phyloP scores from a whole-genome alignment of 352 stramenopile species.

The Pythium inflatum region DNA sequence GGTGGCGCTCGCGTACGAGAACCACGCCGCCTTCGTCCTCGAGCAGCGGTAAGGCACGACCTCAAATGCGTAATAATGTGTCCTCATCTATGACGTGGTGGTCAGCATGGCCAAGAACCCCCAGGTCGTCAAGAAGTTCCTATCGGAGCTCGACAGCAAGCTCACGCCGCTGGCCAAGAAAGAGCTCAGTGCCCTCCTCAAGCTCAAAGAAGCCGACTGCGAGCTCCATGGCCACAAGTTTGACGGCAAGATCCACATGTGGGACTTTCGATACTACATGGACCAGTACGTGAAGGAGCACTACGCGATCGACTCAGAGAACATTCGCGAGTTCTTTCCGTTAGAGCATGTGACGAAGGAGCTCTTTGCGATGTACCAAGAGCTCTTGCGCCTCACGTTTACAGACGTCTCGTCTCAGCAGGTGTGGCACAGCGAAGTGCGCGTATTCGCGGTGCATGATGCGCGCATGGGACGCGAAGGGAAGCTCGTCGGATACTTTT shows the following conservation, averaged over 20 bases:
- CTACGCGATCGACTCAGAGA: slow-evolving; percentile 86
- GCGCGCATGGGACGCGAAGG: slow-evolving; percentile 53
- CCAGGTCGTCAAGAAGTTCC: slow-evolving; percentile 65
- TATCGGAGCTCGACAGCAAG: slow-evolving; percentile 77
- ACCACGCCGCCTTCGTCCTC: slow-evolving; percentile 84
- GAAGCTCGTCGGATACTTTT: slow-evolving; percentile 84
- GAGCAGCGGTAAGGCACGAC: slow-evolving; percentile 79
- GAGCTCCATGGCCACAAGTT: slow-evolving; percentile 60
- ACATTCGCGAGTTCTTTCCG: slow-evolving; percentile 89
- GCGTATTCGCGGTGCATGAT: slow-evolving; percentile 87
- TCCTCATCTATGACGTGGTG: too few relatives aligned
- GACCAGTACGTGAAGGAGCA: slow-evolving; percentile 87
- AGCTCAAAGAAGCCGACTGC: slow-evolving; percentile 73
- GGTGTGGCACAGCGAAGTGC: slow-evolving; percentile 89
- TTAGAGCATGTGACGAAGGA: slow-evolving; percentile 85
- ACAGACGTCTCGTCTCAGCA: slow-evolving; percentile 76
- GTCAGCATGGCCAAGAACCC: slow-evolving; percentile 72
- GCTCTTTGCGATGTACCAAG: slow-evolving; percentile 88
- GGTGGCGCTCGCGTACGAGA: slow-evolving; percentile 77
- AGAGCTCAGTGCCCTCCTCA: slow-evolving; percentile 69
- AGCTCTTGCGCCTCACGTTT: slow-evolving; percentile 87
- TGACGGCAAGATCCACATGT: slow-evolving; percentile 90
- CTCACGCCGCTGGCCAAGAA: slow-evolving; percentile 78
- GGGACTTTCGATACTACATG: slow-evolving; percentile 91
- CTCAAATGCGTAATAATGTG: too few relatives aligned